These are phyloP conservation scores for Rhizopogon sp. DNA, from an alignment of 768 basidiomycete genomes.

Conservation along the genomic window DNA sequence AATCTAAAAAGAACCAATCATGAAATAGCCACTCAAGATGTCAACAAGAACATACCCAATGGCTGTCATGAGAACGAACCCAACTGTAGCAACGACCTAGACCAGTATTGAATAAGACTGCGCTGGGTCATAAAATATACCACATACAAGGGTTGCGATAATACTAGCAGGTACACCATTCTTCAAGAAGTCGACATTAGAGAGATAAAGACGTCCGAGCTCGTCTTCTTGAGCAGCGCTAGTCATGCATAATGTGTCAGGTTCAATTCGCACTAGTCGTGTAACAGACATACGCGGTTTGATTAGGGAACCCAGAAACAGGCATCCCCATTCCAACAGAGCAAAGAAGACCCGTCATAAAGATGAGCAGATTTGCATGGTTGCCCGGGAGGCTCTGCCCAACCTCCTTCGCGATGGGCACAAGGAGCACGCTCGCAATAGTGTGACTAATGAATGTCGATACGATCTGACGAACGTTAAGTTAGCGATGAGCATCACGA, in stretches of 20 bases:
- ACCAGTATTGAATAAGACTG: slow-evolving; percentile 1
- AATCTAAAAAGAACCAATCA: not conserved
- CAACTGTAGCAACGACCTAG: slow-evolving; percentile 82
- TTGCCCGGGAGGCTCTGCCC: slow-evolving; percentile 68
- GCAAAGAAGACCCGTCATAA: slow-evolving; percentile 89
- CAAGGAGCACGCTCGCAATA: slow-evolving; percentile 93
- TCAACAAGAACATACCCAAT: slow-evolving; percentile 51
- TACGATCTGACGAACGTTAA: slow-evolving; percentile 46
- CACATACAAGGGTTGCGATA: slow-evolving; percentile 72
- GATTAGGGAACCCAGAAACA: slow-evolving; percentile 98
- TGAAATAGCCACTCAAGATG: not conserved
- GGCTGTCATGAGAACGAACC: slow-evolving; percentile 69
- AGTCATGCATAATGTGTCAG: slow-evolving; percentile 4
- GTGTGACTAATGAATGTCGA: slow-evolving; percentile 98
- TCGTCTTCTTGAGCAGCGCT: slow-evolving; percentile 94
- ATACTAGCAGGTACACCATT: slow-evolving; percentile 94
- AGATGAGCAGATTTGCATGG: slow-evolving; percentile 81
- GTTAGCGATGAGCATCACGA: not conserved
- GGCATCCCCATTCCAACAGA: slow-evolving; percentile 98
- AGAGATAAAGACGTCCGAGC: slow-evolving; percentile 82
- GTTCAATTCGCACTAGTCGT: not conserved
- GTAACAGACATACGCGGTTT: slow-evolving; percentile 73
- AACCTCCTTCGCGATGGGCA: slow-evolving; percentile 91
- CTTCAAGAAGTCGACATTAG: slow-evolving; percentile 85
- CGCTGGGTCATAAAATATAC: not conserved